Percentiles rank a stretch among this genome's conserved stretches.
Conservation (phyloP, 768 basidiomycete genomes). For the Collybia mongolica region DNA sequence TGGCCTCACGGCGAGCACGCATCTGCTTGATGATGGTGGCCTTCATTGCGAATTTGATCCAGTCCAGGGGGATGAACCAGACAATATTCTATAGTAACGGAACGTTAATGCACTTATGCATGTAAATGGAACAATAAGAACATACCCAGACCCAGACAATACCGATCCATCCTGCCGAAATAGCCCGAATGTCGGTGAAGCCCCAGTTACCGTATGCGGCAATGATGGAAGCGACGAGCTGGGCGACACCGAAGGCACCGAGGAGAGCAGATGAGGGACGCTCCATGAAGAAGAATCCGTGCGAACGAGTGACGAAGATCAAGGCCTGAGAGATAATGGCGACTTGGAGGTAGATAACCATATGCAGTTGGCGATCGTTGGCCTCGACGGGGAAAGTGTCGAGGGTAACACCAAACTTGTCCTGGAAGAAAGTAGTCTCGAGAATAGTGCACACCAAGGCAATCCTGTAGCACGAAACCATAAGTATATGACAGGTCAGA, state of each 20-base stretch:
- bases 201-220: constrained; percentile 93
- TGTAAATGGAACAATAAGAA: constrained; percentile 15
- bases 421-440: constrained; percentile 86
- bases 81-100: constrained; percentile 69
- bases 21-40: constrained; percentile 85
- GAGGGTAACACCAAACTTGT: constrained; percentile 76
- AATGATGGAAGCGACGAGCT: constrained; percentile 94
- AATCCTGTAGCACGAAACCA: constrained; percentile 40
- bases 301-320: constrained; percentile 94
- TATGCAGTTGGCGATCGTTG: constrained; percentile 80
- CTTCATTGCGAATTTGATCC: constrained; percentile 97
- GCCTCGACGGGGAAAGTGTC: constrained; percentile 32
- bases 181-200: constrained; percentile 78
- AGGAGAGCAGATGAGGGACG: constrained; percentile 88
- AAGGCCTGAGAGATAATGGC: constrained; percentile 99
- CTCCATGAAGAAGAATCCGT: constrained; percentile 97
- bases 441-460: constrained; percentile 82
- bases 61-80: constrained; percentile 95
- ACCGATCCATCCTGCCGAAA: constrained; percentile 96
- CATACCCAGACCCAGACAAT: constrained; percentile 96
- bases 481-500: constrained; percentile 7
- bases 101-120: constrained; percentile 6
- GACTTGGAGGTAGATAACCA: constrained; percentile 93
- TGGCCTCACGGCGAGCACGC: constrained; percentile 62
- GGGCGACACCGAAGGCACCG: constrained; percentile 88